Base-by-base conservation (phyloP, 2,329 filamentous ascomycete species). In the Monilinia fructicola region DNA sequence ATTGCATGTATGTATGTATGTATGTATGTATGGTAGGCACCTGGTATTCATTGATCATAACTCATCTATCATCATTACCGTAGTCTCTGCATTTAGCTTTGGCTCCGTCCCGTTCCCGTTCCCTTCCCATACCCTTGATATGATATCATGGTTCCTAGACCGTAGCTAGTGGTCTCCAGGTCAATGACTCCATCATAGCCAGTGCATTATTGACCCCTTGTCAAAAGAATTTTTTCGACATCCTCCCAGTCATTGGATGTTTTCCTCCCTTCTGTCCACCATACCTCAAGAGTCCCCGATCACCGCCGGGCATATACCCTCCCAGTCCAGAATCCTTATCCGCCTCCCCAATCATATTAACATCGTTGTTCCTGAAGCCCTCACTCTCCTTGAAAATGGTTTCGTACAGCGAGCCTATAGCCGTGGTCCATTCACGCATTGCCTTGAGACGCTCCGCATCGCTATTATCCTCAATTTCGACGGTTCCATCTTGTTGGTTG, bases 401-500 rank as follows among this genome's bases (percentile, higher is more conserved):
- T 38, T 80, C 79, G 79, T 89, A 94, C 63, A 98, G 80, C 5
- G 82, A 82, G 7, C 84, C 82, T 68, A 97, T 85, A 4, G 92
- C 88, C 5, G 80, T 81, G 10, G 87, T 89, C 84, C 95, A 92
- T 70, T 87, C 84, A 70, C 87, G 81, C 75, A 98, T 84, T 44
- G 92, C 90, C 66, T 84, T 81, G 69, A 92, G 83, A 69, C 93
- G 90, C 75, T 91, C 89, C 55, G 85, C 84, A 78, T 97, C 92
- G 55, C 85, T 88, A 65, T 84, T 82, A 67, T 87, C 90, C 68
- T 89, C 87, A 68, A 97, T 92, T 78, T 93, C 87, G 28, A 99
- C 88, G 0, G 88, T 91, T 56, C 94, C 93, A 67, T 86, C 85
- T 78, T 93, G 88, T 79, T 98, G 92, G 79, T 99, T 91, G 75